These are phyloP conservation scores for Starmerella davenportii DNA, from an alignment of 805 yeast species.

Conservation along the genomic window DNA sequence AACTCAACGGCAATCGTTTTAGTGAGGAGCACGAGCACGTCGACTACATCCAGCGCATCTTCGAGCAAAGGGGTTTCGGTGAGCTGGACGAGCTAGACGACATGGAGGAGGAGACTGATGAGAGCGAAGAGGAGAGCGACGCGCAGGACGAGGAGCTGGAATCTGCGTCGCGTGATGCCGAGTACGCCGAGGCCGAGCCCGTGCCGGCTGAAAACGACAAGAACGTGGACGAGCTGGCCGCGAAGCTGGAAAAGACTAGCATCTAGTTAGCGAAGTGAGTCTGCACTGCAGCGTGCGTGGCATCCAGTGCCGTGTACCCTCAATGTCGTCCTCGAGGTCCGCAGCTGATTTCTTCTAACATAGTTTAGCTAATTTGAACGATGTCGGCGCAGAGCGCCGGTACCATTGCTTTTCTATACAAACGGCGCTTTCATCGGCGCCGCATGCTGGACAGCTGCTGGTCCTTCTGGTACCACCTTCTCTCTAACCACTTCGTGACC, in stretches of 20 bases:
- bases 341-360: too few relatives aligned
- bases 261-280: too few relatives aligned
- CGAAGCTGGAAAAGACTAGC: slow-evolving; percentile 33
- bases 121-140: slow-evolving; percentile 46
- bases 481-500: slow-evolving; percentile 54
- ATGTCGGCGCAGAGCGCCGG: too few relatives aligned
- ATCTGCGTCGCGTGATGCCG: slow-evolving; percentile 28
- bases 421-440: too few relatives aligned
- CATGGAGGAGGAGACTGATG: slow-evolving; percentile 64
- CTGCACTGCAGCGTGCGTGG: too few relatives aligned
- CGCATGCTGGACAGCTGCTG: too few relatives aligned
- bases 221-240: slow-evolving; percentile 40
- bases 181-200: slow-evolving; percentile 26
- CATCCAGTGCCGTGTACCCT: too few relatives aligned
- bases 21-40: slow-evolving; percentile 69
- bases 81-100: slow-evolving; percentile 88
- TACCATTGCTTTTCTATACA: too few relatives aligned
- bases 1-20: slow-evolving; percentile 84
- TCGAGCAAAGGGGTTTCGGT: slow-evolving; percentile 58
- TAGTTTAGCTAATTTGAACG: too few relatives aligned
- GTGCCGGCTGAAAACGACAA: slow-evolving; percentile 25
- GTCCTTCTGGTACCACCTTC: slow-evolving; percentile 57
- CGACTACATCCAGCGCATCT: slow-evolving; percentile 40
- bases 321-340: too few relatives aligned
- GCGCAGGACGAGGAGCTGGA: slow-evolving; percentile 37